Conservation (phyloP, 345 rosid species). For the Alliaria petiolata region DNA sequence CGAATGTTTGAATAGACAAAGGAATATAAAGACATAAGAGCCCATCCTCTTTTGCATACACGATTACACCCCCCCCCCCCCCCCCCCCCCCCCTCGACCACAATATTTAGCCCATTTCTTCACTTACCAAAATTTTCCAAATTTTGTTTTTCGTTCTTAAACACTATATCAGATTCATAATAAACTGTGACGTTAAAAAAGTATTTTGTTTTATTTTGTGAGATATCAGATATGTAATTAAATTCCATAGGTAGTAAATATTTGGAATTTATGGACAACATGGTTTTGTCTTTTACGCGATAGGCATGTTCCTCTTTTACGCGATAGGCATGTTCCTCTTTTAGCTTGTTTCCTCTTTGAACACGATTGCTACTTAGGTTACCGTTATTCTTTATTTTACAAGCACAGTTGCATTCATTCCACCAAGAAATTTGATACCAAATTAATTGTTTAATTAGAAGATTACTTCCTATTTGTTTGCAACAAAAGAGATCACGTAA, state of each 20-base stretch:
- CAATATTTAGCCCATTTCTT: neutral
- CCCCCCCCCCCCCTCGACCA: no score
- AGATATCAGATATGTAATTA: neutral
- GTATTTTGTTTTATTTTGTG: neutral
- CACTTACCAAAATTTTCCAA: neutral
- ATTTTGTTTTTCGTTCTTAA: neutral
- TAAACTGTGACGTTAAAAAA: neutral
- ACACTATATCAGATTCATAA: neutral
- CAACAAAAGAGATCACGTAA: neutral
- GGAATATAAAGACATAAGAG: neutral
- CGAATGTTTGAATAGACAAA: slow-evolving; percentile 12
- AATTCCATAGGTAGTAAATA: neutral
- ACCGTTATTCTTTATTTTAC: neutral
- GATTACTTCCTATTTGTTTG: neutral
- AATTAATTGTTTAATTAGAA: neutral
- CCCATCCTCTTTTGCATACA: slow-evolving; percentile 10
- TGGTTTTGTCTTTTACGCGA: slow-evolving; percentile 8
- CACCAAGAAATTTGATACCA: neutral
- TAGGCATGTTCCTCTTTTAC: neutral
- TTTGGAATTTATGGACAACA: slow-evolving; percentile 1
- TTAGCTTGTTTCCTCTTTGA: slow-evolving; percentile 2
- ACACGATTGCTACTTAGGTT: neutral
- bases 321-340: neutral
- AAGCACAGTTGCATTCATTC: neutral
- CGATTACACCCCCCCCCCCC: neutral